phyloP scores from a whole-genome alignment of 2,329 filamentous ascomycete genomes.

The Lecanicillium sp. region DNA sequence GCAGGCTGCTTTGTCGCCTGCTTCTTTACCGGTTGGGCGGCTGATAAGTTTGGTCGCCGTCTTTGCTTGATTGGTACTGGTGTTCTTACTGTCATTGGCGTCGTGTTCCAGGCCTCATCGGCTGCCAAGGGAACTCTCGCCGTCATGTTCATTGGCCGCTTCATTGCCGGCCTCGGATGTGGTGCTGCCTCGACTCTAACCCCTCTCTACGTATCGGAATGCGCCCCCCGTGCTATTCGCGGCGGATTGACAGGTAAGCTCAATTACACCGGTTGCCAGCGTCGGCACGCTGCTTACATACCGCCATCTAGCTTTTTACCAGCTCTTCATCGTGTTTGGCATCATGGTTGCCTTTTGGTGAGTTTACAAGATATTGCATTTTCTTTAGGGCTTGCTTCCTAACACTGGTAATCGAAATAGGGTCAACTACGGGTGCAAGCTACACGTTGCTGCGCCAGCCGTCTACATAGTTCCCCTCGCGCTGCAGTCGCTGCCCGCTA shows the following conservation, averaged over 20 bases:
- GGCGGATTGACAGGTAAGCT: conserved; percentile 32
- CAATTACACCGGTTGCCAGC: no score
- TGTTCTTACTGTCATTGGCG: conserved; percentile 50
- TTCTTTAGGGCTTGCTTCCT: no score
- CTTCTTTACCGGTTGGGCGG: conserved; percentile 45
- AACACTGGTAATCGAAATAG: no score
- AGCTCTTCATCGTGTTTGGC: conserved; percentile 39
- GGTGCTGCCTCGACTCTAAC: conserved; percentile 40
- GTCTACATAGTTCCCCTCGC: conserved; percentile 56
- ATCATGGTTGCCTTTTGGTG: conserved; percentile 35
- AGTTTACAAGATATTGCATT: no score
- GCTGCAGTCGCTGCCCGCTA: conserved; percentile 56
- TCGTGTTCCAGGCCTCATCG: conserved; percentile 57
- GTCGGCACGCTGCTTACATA: no score
- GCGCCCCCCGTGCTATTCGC: conserved; percentile 41
- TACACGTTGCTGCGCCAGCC: conserved; percentile 37
- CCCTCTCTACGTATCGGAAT: conserved; percentile 40
- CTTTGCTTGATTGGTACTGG: conserved; percentile 48
- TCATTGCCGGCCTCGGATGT: conserved; percentile 40
- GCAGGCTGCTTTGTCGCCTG: conserved; percentile 61
- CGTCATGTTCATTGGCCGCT: conserved; percentile 59
- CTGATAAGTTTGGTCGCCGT: conserved; percentile 49
- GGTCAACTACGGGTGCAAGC: conserved; percentile 46
- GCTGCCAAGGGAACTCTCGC: conserved; percentile 43
- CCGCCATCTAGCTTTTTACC: conserved; percentile 31